These are phyloP conservation scores for Fusarium annulatum DNA, from an alignment of 2,329 filamentous ascomycete genomes.

Conservation along the genomic window DNA sequence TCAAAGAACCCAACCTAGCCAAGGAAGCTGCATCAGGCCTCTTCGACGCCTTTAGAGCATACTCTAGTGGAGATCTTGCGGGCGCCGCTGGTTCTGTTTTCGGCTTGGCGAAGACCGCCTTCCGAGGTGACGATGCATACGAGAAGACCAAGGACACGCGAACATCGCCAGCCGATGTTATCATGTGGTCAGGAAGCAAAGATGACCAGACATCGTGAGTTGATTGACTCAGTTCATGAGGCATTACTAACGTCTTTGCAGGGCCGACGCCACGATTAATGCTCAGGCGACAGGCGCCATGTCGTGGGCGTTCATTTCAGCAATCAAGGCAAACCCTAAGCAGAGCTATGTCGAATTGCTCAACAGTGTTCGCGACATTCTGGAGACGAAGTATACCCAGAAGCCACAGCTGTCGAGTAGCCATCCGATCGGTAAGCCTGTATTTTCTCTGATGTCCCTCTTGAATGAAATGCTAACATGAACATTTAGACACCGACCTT, in stretches of 20 bases:
- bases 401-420: constrained; percentile 97
- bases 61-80: constrained; percentile 84
- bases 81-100: constrained; percentile 85
- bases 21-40: constrained; percentile 82
- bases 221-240: background rate
- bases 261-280: constrained; percentile 88
- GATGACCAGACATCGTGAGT: constrained; percentile 87
- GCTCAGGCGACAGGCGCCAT: constrained; percentile 95
- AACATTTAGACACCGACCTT: constrained; percentile 68
- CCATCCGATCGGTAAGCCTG: constrained; percentile 87
- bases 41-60: constrained; percentile 78
- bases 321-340: constrained; percentile 90
- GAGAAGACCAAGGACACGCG: constrained; percentile 87
- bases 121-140: constrained; percentile 80
- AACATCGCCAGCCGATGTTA: constrained; percentile 92
- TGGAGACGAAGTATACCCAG: constrained; percentile 88
- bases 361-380: constrained; percentile 92
- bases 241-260: constrained; percentile 52
- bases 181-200: constrained; percentile 98
- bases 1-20: constrained; percentile 84
- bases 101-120: constrained; percentile 88
- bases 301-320: constrained; percentile 96
- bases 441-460: accelerated
- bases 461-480: constrained; percentile 16
- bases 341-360: constrained; percentile 96